A percentile compares a stretch with the other conserved stretches of the same genome.
Conservation (phyloP, 169 alveolate species). For the Fabrea salina region DNA sequence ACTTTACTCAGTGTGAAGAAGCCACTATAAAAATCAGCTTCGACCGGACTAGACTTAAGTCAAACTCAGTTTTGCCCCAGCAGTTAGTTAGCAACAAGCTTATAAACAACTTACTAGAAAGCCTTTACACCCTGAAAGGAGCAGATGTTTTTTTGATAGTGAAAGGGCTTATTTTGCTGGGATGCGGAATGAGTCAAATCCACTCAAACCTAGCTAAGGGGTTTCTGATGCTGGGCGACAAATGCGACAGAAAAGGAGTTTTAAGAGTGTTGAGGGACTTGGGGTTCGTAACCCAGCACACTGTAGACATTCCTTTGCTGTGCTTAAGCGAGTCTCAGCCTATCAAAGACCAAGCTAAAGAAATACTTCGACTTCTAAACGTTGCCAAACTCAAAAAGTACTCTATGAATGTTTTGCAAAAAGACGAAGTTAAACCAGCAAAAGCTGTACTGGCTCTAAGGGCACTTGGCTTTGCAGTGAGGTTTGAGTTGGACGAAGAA, state of each 20-base stretch:
- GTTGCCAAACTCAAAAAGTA: constrained; percentile 10
- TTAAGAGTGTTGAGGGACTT: constrained; percentile 7
- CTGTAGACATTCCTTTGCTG: constrained; percentile 19
- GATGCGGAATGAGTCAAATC: neutral
- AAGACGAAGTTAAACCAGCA: neutral
- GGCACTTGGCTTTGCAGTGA: neutral
- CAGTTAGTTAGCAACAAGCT: neutral
- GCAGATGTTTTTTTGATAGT: neutral
- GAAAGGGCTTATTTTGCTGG: neutral
- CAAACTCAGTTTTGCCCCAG: constrained; percentile 3
- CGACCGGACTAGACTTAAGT: neutral
- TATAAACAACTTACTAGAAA: neutral
- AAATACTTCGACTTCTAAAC: neutral
- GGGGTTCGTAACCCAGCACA: constrained; percentile 29
- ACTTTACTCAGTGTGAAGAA: constrained; percentile 2
- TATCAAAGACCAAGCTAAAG: neutral
- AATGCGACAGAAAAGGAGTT: neutral
- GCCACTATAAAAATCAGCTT: constrained; percentile 21
- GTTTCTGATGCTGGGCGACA: neutral
- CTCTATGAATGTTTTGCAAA: constrained; percentile 18
- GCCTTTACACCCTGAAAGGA: neutral
- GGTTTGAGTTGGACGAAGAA: constrained; percentile 17
- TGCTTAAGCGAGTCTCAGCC: neutral
- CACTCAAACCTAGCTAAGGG: constrained; percentile 5
- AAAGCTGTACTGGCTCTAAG: constrained; percentile 13